phyloP scores from a whole-genome alignment of 2,329 filamentous ascomycete species.

The Nemania sp. region DNA sequence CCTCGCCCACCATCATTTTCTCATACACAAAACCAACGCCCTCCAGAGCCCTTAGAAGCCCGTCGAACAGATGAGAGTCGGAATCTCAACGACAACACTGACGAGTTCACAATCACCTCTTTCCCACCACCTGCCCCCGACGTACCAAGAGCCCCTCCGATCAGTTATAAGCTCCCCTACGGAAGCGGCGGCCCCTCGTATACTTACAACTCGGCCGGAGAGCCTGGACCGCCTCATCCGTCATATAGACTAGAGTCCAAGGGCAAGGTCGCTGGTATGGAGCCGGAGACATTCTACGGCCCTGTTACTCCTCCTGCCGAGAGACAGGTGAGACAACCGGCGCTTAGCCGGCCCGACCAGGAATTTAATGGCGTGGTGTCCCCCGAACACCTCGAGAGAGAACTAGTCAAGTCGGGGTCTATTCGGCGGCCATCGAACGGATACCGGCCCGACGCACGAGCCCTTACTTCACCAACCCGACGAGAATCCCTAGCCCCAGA shows the following conservation, averaged over 20 bases:
- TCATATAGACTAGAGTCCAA: slow-evolving; percentile 35
- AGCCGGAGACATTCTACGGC: slow-evolving; percentile 44
- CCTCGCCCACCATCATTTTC: slow-evolving; percentile 63
- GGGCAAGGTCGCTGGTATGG: slow-evolving; percentile 33
- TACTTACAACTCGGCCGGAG: slow-evolving; percentile 39
- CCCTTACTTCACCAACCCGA: slow-evolving; percentile 39
- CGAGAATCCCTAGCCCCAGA: slow-evolving; percentile 47
- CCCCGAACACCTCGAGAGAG: slow-evolving; percentile 26
- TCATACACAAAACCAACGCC: slow-evolving; percentile 49
- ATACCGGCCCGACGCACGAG: slow-evolving; percentile 33
- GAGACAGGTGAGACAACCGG: slow-evolving; percentile 33
- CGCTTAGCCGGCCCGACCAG: slow-evolving; percentile 38
- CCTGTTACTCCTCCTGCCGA: slow-evolving; percentile 34
- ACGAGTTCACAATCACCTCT: slow-evolving; percentile 43
- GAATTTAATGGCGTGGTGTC: slow-evolving; percentile 35
- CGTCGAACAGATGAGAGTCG: slow-evolving; percentile 49
- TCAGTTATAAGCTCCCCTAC: slow-evolving; percentile 59
- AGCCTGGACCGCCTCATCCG: slow-evolving; percentile 38
- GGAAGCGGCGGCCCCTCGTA: slow-evolving; percentile 44
- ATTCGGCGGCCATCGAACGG: slow-evolving; percentile 38
- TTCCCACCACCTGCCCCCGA: slow-evolving; percentile 62
- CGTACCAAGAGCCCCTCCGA: slow-evolving; percentile 61
- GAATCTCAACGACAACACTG: slow-evolving; percentile 49
- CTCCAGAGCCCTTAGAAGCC: slow-evolving; percentile 50
- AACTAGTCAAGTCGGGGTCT: slow-evolving; percentile 31